phyloP scores from a whole-genome alignment of 106 monocot species.

The Gastrodia elata region DNA sequence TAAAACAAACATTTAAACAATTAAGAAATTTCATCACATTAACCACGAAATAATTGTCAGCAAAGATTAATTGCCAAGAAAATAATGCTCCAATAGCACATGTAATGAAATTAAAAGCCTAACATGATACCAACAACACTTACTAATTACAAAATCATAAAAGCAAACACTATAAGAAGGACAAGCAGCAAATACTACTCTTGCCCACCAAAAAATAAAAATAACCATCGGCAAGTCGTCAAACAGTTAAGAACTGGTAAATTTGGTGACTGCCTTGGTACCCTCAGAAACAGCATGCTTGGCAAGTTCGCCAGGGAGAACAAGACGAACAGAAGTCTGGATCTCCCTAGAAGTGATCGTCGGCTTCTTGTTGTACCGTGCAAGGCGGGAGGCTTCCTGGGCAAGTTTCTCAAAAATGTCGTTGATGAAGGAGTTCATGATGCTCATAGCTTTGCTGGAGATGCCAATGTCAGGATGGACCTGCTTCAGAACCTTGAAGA shows the following conservation, averaged over 20 bases:
- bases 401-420: conserved; percentile 99
- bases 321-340: conserved; percentile 60
- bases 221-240: too few relatives aligned
- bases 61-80: too few relatives aligned
- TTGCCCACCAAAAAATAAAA: too few relatives aligned
- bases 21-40: too few relatives aligned
- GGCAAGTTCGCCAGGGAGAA: conserved; percentile 71
- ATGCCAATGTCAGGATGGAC: conserved; percentile 95
- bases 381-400: conserved; percentile 45
- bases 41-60: too few relatives aligned
- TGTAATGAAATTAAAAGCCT: too few relatives aligned
- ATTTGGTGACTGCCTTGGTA: conserved; percentile 29
- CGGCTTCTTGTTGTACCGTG: conserved; percentile 77
- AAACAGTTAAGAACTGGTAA: conserved; percentile 20
- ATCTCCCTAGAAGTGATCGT: conserved; percentile 68
- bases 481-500: conserved; percentile 93
- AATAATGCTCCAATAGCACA: too few relatives aligned
- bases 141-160: too few relatives aligned
- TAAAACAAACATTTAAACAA: too few relatives aligned
- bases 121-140: too few relatives aligned
- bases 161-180: too few relatives aligned
- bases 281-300: conserved; percentile 50
- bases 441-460: conserved; percentile 91
- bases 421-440: conserved; percentile 98
- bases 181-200: too few relatives aligned